These are phyloP conservation scores for Collybiopsis luxurians DNA, from an alignment of 768 basidiomycete species.

Conservation along the genomic window DNA sequence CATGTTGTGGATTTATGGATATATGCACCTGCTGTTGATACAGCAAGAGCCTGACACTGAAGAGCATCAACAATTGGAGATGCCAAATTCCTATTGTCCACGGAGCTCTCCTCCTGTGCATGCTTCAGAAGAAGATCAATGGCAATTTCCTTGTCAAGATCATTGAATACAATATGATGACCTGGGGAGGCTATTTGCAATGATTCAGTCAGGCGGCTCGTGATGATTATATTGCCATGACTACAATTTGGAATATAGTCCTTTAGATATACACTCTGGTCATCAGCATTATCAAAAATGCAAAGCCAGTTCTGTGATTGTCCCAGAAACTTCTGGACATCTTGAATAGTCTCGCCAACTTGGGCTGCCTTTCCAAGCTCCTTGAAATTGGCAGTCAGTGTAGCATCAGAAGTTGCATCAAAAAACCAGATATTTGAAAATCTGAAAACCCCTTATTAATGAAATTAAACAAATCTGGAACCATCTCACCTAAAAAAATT, in stretches of 20 bases:
- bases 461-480: background rate
- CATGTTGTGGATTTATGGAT: background rate
- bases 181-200: background rate
- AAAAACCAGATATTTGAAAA: constrained; percentile 5
- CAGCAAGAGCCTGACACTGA: background rate
- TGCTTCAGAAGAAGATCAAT: constrained; percentile 3
- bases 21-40: constrained; percentile 2
- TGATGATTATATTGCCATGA: constrained; percentile 12
- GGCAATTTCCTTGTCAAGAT: constrained; percentile 6
- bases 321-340: constrained; percentile 1
- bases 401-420: constrained; percentile 2
- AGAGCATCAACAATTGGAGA: constrained; percentile 7
- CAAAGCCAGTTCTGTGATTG: constrained; percentile 6
- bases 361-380: background rate
- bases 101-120: background rate
- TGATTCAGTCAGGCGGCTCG: constrained; percentile 9
- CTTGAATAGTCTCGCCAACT: background rate
- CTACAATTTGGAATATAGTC: constrained; percentile 2
- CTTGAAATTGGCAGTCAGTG: constrained; percentile 5
- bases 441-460: background rate
- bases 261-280: background rate
- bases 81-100: background rate
- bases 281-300: constrained; percentile 1
- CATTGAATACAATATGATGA: background rate
- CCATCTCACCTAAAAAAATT: background rate